These are phyloP conservation scores for Fraxinus paxiana DNA, from an alignment of 305 asterid genomes.

Conservation along the genomic window DNA sequence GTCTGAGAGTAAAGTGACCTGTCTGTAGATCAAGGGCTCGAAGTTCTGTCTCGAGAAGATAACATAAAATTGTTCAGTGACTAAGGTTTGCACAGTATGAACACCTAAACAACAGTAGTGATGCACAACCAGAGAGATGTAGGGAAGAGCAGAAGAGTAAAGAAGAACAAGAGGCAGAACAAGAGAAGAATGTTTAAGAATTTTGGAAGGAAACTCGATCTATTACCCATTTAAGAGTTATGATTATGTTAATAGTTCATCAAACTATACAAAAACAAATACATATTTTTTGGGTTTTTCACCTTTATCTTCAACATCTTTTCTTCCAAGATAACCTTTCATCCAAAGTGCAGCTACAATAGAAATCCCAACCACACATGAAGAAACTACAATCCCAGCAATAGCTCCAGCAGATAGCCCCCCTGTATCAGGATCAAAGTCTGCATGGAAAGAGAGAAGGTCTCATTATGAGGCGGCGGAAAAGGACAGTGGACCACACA, in stretches of 20 bases:
- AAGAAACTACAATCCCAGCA: conserved; percentile 56
- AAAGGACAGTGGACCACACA: conserved; percentile 6
- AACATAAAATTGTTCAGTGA: conserved; percentile 5
- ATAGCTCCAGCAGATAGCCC: conserved; percentile 64
- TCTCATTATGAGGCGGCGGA: conserved; percentile 13
- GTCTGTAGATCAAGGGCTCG: conserved; percentile 79
- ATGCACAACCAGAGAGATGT: neutral
- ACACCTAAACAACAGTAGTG: neutral
- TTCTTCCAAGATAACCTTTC: conserved; percentile 58
- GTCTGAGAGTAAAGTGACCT: conserved; percentile 70
- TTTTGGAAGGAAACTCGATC: neutral
- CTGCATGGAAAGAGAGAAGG: conserved; percentile 35
- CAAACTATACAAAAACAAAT: neutral
- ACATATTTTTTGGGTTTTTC: conserved; percentile 4
- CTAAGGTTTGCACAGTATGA: neutral
- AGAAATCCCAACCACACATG: conserved; percentile 35
- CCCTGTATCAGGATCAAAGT: conserved; percentile 47
- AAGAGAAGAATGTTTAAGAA: neutral
- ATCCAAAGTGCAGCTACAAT: conserved; percentile 47
- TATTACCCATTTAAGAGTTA: neutral
- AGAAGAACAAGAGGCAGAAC: neutral
- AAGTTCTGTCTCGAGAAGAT: conserved; percentile 54
- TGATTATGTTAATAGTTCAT: neutral
- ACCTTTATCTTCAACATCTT: conserved; percentile 59
- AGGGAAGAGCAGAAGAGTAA: neutral